Conservation (phyloP, 2,329 filamentous ascomycete species). For the Talaromyces sp. region DNA sequence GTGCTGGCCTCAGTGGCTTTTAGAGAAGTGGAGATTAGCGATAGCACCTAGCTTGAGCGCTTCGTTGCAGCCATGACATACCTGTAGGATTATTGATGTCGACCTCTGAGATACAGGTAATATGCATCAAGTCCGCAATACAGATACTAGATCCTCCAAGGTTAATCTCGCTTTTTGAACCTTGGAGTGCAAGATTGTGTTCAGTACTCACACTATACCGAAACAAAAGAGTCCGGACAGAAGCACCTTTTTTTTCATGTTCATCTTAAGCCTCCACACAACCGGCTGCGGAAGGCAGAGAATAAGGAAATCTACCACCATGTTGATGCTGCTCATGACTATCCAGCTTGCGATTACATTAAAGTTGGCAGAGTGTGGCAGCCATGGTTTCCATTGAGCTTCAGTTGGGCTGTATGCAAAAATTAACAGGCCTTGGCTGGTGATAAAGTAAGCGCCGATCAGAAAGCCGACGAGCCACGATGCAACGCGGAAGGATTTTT, state of each 20-base stretch:
- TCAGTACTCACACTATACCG: background rate
- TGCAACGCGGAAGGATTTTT: background rate
- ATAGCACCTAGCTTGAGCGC: background rate
- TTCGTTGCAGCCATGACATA: background rate
- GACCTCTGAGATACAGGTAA: background rate
- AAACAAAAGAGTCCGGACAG: background rate
- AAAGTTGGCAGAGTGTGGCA: background rate
- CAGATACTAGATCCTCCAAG: background rate
- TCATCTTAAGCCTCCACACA: background rate
- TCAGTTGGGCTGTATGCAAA: background rate
- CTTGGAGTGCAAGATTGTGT: background rate
- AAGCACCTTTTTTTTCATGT: background rate
- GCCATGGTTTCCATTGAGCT: background rate
- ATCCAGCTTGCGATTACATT: background rate
- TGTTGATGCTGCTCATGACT: background rate
- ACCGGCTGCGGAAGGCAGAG: background rate
- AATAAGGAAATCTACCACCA: constrained; percentile 1
- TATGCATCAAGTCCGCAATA: background rate
- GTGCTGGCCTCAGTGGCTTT: background rate
- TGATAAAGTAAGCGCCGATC: background rate
- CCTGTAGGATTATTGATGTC: constrained; percentile 1
- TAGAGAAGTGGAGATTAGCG: background rate
- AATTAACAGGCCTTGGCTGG: background rate
- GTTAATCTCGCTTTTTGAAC: background rate
- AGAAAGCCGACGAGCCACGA: background rate